Conservation (phyloP, 495 filamentous ascomycete species). For the Neurospora sp. region DNA sequence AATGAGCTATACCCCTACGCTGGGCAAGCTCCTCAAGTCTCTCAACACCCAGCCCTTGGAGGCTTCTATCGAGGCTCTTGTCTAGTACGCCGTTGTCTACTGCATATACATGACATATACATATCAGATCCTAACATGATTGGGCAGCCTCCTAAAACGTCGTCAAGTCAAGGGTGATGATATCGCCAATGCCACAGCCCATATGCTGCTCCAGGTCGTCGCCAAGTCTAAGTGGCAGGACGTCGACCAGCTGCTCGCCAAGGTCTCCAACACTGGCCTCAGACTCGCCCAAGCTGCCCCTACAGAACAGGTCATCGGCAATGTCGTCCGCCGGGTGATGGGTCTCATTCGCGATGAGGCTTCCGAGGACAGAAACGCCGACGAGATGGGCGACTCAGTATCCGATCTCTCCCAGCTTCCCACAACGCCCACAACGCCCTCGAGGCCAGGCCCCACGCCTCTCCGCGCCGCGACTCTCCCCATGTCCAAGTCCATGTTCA, state of each 20-base stretch:
- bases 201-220: constrained; percentile 75
- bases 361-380: constrained; percentile 66
- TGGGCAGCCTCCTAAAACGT: constrained; percentile 68
- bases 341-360: constrained; percentile 87
- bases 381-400: constrained; percentile 37
- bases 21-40: constrained; percentile 67
- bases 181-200: constrained; percentile 83
- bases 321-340: constrained; percentile 81
- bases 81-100: constrained; percentile 50
- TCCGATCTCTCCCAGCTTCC: constrained; percentile 18
- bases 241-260: constrained; percentile 64
- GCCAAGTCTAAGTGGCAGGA: constrained; percentile 60
- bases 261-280: constrained; percentile 64
- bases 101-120: not conserved
- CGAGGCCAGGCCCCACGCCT: constrained; percentile 28
- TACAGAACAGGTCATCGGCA: constrained; percentile 81
- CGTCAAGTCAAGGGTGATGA: constrained; percentile 78
- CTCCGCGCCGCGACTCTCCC: constrained; percentile 46
- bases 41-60: constrained; percentile 63
- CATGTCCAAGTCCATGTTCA: constrained; percentile 66
- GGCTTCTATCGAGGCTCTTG: constrained; percentile 67
- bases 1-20: constrained; percentile 49
- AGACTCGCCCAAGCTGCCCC: constrained; percentile 73
- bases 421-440: constrained; percentile 16
- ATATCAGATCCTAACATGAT: not conserved